Evolutionary conservation across 176 grass and related monocot species (phyloP).

Genomic region (Eragrostis nindensis): DNA sequence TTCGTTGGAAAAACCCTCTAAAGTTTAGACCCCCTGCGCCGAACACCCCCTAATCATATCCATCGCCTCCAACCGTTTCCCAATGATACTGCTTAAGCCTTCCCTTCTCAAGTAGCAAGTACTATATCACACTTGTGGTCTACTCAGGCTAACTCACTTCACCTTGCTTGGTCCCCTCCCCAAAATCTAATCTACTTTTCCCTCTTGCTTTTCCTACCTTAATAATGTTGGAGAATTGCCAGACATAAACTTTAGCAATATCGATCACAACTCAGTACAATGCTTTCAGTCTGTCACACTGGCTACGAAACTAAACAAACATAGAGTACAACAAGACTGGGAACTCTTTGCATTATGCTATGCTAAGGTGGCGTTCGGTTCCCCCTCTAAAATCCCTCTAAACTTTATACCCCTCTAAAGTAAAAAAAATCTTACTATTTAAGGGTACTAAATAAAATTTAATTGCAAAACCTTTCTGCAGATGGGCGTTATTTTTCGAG

Average conservation of each 20-base stretch:
- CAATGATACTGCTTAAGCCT: neutral
- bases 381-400: no score
- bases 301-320: slow-evolving; percentile 20
- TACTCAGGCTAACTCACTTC: slow-evolving; percentile 39
- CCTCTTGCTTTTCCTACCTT: neutral
- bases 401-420: no score
- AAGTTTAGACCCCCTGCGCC: no score
- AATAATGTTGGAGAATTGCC: neutral
- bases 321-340: slow-evolving; percentile 38
- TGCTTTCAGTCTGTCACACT: neutral
- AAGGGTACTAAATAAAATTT: no score
- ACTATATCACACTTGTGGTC: neutral
- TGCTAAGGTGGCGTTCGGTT: no score
- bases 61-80: slow-evolving; percentile 19
- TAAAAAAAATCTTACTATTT: no score
- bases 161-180: slow-evolving; percentile 40
- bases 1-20: no score
- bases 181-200: slow-evolving; percentile 39
- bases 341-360: slow-evolving; percentile 3
- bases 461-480: no score
- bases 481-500: no score
- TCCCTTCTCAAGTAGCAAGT: slow-evolving; percentile 16
- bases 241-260: neutral
- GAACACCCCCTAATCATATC: no score
- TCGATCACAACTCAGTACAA: neutral